phyloP scores from a whole-genome alignment of 2,329 filamentous ascomycete genomes.

The Aspergillus persii region DNA sequence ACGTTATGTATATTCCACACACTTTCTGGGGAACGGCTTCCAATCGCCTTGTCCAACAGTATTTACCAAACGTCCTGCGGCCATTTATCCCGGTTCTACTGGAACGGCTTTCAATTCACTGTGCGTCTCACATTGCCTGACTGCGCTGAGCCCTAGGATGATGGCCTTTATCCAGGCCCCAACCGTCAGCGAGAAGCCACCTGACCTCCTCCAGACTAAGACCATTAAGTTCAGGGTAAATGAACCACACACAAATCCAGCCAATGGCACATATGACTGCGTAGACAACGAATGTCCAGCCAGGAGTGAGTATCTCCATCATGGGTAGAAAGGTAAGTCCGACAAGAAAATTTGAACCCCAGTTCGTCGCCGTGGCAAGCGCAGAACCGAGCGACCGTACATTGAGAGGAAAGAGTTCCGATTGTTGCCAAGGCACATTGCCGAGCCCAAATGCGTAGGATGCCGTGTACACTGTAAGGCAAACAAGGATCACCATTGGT shows the following conservation, averaged over 20 bases:
- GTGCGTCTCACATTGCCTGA: neutral
- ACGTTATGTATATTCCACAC: neutral
- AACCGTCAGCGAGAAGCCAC: slow-evolving; percentile 66
- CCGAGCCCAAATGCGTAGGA: slow-evolving; percentile 84
- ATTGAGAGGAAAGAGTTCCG: slow-evolving; percentile 75
- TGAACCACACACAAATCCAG: slow-evolving; percentile 66
- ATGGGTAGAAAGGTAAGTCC: slow-evolving; percentile 85
- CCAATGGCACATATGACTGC: slow-evolving; percentile 65
- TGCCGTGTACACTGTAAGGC: slow-evolving; percentile 80
- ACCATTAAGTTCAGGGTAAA: slow-evolving; percentile 86
- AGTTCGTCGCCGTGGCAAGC: slow-evolving; percentile 72
- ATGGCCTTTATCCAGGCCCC: slow-evolving; percentile 61
- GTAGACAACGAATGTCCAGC: slow-evolving; percentile 80
- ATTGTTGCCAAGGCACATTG: slow-evolving; percentile 95
- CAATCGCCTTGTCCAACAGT: too few species aligned
- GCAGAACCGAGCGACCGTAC: slow-evolving; percentile 63
- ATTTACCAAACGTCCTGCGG: too few species aligned
- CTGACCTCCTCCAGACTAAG: slow-evolving; percentile 78
- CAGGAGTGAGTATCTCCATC: slow-evolving; percentile 72
- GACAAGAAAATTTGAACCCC: slow-evolving; percentile 81
- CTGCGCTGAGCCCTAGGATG: slow-evolving; percentile 18
- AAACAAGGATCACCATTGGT: slow-evolving; percentile 62
- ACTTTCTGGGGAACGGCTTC: too few species aligned
- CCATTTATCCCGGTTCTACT: neutral
- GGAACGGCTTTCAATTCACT: neutral